Base-by-base conservation (phyloP, 2,329 filamentous ascomycete genomes). In the Macrophomina phaseolina region DNA sequence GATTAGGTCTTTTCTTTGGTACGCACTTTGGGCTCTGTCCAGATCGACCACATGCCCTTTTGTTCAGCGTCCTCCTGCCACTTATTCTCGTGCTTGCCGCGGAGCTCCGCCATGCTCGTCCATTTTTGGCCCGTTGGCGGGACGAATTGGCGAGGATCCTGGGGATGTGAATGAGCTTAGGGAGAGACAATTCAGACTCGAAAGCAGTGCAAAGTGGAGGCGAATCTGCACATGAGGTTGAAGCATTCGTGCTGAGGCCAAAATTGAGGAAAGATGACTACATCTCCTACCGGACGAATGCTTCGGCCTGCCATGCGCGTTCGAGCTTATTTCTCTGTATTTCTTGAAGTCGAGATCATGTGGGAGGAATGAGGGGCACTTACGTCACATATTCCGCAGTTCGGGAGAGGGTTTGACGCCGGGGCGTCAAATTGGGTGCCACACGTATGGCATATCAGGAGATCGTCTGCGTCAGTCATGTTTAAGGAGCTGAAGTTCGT, bases 351-450 rank as follows among this genome's bases (percentile, higher is more conserved):
- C 23, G 23, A 23, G 23, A 23, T 23, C 23, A 11, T 8, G n/a
- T 23, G 23, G n/a, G 12, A 9, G 23, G 53, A 58, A 8, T 48
- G 9, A 45, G 64, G 23, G 5, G 28, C 28, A 70, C 77, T 83
- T 75, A 92, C 90, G 75, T 92, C 90, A 78, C 91, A 93, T 69
- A 93, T 91, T 67, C 85, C 84, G 78, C 90, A 93, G 4, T 81
- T 84, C 64, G 79, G 82, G 51, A 88, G 79, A 34, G 81, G 73
- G 12, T 77, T 69, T 48, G 79, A 79, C 68, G 87, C 82, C 0
- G 83, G 74, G 2, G 81, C 80, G 52, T 88, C 86, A 76, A 84
- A 92, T 73, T 93, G 90, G 0, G 89, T 91, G 28, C 90, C 90
- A 75, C 90, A 93, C 5, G 89, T 85, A 8, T 81, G 82, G 80